These are phyloP conservation scores for Rhizophagus sp. DNA, from an alignment of 192 early-diverging fungal species.

Conservation along the genomic window DNA sequence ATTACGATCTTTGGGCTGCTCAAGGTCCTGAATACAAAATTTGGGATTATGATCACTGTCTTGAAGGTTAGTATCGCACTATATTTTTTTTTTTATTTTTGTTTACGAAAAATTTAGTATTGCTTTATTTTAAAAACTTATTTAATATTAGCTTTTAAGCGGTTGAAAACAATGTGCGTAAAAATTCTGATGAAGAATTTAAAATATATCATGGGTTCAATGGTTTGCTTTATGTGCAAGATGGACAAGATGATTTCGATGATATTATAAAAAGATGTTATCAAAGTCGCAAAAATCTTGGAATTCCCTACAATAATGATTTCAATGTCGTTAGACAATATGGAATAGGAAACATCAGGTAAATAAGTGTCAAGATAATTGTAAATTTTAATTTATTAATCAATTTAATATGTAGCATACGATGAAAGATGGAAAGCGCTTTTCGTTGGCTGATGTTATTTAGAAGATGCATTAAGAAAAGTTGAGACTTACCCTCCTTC, in stretches of 20 bases:
- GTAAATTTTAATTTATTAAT: background rate
- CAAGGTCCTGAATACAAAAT: too few relatives aligned
- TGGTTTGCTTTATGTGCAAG: background rate
- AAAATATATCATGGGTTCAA: constrained; percentile 4
- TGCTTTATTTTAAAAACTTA: too few relatives aligned
- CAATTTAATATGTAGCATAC: background rate
- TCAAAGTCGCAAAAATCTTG: background rate
- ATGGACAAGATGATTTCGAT: background rate
- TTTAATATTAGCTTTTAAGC: background rate
- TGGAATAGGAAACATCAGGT: background rate
- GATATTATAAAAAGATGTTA: background rate
- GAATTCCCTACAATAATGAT: background rate
- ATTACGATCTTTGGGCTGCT: too few relatives aligned
- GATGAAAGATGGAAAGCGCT: background rate
- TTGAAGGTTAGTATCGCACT: too few relatives aligned
- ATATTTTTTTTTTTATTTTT: too few relatives aligned
- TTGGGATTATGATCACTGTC: too few relatives aligned
- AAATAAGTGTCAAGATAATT: background rate
- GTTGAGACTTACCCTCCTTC: background rate
- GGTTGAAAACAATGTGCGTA: background rate
- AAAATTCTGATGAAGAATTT: background rate
- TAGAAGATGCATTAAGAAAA: background rate
- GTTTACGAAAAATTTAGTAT: too few relatives aligned
- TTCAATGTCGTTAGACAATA: background rate
- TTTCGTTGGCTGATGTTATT: background rate